A percentile compares a stretch with the other conserved stretches of the same genome.
Conservation (phyloP, 345 rosid genomes). For the Ricinus communis region DNA sequence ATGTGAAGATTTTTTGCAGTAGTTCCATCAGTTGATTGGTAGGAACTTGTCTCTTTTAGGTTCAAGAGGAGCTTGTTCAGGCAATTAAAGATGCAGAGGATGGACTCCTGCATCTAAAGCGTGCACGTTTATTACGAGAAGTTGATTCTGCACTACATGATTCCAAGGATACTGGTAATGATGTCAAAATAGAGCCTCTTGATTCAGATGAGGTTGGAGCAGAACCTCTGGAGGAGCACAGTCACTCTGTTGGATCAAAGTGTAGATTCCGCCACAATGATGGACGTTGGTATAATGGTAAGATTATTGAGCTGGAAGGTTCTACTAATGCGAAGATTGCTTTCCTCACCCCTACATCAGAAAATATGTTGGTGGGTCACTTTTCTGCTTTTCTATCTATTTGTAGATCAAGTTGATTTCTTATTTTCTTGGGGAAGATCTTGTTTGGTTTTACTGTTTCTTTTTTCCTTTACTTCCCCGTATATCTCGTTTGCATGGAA, state of each 20-base stretch:
- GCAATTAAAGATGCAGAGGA: constrained; percentile 77
- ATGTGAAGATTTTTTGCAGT: too few species aligned
- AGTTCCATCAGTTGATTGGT: neutral
- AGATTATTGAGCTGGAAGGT: constrained; percentile 53
- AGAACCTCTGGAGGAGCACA: constrained; percentile 47
- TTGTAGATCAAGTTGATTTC: neutral
- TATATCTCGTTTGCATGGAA: neutral
- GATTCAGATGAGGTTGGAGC: constrained; percentile 46
- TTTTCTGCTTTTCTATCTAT: constrained; percentile 2
- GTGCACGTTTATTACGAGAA: constrained; percentile 67
- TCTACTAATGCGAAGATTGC: constrained; percentile 62
- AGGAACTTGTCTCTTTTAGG: constrained; percentile 31
- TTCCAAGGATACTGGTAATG: constrained; percentile 28
- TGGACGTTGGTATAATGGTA: constrained; percentile 96
- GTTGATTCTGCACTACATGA: constrained; percentile 47
- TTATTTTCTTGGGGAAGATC: neutral
- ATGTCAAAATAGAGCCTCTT: constrained; percentile 52
- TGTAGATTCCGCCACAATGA: constrained; percentile 69
- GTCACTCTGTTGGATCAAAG: constrained; percentile 58
- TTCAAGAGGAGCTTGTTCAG: constrained; percentile 67
- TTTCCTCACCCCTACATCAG: constrained; percentile 84
- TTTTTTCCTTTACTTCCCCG: neutral
- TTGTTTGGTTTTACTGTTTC: neutral
- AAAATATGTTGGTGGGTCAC: constrained; percentile 74
- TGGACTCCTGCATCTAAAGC: constrained; percentile 72